Evolutionary conservation across 2,329 filamentous ascomycete genomes (phyloP), one percentile per base, ranked within the genome.

Genomic region (Polychaeton citri): DNA sequence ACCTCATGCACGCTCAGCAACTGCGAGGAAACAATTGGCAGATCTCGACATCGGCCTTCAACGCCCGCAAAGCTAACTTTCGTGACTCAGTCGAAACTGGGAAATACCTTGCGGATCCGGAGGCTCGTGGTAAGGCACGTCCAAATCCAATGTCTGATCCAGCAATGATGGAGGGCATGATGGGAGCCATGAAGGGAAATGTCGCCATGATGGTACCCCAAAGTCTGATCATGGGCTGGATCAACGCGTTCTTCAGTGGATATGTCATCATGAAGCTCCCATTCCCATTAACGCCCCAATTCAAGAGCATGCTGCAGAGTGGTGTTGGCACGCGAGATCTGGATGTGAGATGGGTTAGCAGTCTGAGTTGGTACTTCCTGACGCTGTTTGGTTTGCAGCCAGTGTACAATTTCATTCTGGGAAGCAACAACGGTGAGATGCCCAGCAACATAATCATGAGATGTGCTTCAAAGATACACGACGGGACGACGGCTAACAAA

Each of bases 141-240:
- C 76, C 84, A 24, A 98, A 96, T 62, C 90, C 90, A 3, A 86
- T 98, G 75, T 83, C 81, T 8, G 90, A 98, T 59, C 92, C 92
- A 16, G 81, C 81, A 33, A 85, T 84, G 39, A 98, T 98, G 90
- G 92, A 98, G 57, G 88, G 87, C 48, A 98, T 98, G 90, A 98
- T 98, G 90, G 88, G 90, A 48, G 94, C 94, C 85, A 93, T 98
- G 84, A 98, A 98, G 74, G 87, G 87, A 39, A 94, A 98, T 58
- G 94, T 98, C 82, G 88, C 90, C 45, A 98, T 96, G 90, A 96
- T 98, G 68, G 85, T 98, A 39, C 90, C 90, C 33, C 94, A 98
- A 62, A 96, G 87, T 5, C 64, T 98, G 57, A 98, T 98, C 49
- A 98, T 98, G 90, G 90, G 88, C 47, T 98, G 90, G 90, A 96